A percentile compares a stretch with the other conserved stretches of the same genome.
Conservation (phyloP, 371 early-diverging fungal genomes). For the Chytridiales sp. region DNA sequence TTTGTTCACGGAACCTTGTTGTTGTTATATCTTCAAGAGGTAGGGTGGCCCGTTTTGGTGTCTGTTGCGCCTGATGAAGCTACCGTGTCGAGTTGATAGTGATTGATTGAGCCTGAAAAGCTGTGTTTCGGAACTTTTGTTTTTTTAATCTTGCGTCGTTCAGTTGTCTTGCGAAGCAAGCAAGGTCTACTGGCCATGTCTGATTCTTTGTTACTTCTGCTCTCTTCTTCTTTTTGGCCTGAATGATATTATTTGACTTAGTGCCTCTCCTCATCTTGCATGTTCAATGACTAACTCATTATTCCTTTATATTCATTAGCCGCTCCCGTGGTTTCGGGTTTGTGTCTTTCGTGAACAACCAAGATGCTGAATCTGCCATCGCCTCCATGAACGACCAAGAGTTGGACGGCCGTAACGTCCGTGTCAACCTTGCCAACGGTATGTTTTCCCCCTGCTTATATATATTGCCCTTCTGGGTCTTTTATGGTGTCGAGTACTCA, state of each 20-base stretch:
- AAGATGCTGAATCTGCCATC: conserved; percentile 62
- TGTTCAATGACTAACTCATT: background rate
- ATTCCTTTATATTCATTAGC: conserved; percentile 35
- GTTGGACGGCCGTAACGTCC: conserved; percentile 66
- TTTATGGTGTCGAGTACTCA: background rate
- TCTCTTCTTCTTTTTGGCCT: background rate
- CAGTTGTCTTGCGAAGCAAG: background rate
- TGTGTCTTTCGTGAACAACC: conserved; percentile 57
- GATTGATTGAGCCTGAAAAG: no score
- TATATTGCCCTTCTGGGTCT: background rate
- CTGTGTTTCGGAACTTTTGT: background rate
- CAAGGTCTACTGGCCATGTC: background rate
- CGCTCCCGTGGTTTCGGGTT: conserved; percentile 82
- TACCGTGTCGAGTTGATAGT: no score
- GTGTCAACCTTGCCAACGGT: conserved; percentile 56
- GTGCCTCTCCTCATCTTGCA: background rate
- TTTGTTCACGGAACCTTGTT: no score
- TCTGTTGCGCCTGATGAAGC: no score
- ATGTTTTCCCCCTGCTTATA: background rate
- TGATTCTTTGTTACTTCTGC: background rate
- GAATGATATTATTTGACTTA: background rate
- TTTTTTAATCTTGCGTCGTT: background rate
- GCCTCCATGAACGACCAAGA: conserved; percentile 55
- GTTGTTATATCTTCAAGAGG: no score
- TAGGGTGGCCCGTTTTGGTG: no score